These are phyloP conservation scores for Pseudozyma hubeiensis DNA, from an alignment of 1,284 basidiomycete genomes.

Conservation along the genomic window DNA sequence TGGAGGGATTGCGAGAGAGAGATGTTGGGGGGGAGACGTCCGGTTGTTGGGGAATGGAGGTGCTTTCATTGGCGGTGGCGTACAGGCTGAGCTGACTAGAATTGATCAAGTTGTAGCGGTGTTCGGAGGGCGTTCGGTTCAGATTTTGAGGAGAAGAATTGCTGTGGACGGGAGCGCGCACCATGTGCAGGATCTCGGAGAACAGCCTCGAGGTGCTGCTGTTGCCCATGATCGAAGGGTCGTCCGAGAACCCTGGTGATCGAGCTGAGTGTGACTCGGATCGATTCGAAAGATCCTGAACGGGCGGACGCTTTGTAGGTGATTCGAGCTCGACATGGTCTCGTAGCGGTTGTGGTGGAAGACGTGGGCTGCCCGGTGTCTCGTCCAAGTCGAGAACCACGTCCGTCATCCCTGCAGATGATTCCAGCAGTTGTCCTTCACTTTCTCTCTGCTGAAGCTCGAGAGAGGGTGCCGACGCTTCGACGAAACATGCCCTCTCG, in stretches of 20 bases:
- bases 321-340: slow-evolving; percentile 18
- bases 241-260: slow-evolving; percentile 19
- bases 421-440: no score
- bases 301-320: slow-evolving; percentile 21
- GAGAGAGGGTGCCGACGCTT: no score
- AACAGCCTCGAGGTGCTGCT: slow-evolving; percentile 28
- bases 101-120: no score
- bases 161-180: slow-evolving; percentile 1
- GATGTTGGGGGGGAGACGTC: not conserved
- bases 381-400: slow-evolving; percentile 29
- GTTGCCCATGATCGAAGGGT: slow-evolving; percentile 10
- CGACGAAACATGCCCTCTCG: slow-evolving; percentile 17
- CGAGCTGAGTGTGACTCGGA: not conserved
- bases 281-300: not conserved
- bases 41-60: no score
- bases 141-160: no score
- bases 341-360: not conserved
- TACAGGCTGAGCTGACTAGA: no score
- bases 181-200: slow-evolving; percentile 39
- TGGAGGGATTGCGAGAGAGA: slow-evolving; percentile 13
- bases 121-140: no score
- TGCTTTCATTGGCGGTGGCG: no score
- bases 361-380: slow-evolving; percentile 26
- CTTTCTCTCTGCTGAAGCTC: no score
- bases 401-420: not conserved